A percentile compares a stretch with the other conserved stretches of the same genome.
phyloP scores from a whole-genome alignment of 768 basidiomycete genomes.

The Lactarius trivialis region DNA sequence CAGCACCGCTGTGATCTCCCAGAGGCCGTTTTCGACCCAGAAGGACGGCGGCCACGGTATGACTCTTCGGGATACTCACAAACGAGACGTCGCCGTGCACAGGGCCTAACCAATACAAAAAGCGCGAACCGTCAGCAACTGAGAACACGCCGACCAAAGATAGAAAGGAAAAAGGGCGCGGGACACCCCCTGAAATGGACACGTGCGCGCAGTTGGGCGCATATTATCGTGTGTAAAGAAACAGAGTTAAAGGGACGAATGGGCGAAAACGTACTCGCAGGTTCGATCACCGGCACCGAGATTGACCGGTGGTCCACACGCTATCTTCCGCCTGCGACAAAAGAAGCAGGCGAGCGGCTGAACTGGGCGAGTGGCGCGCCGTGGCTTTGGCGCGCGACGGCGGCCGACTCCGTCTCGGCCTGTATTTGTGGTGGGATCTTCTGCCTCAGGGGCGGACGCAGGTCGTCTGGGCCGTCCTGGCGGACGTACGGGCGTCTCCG shows the following conservation, averaged over 20 bases:
- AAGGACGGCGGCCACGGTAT: conserved; percentile 15
- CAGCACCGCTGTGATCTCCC: conserved; percentile 2
- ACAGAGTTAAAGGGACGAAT: not conserved
- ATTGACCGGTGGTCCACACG: conserved; percentile 10
- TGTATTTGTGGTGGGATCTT: not conserved
- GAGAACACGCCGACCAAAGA: not conserved
- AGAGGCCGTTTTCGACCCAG: conserved; percentile 5
- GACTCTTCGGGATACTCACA: conserved; percentile 22
- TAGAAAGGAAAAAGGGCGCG: not conserved
- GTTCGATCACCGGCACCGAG: conserved; percentile 6
- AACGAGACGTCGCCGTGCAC: conserved; percentile 12
- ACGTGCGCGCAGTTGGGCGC: not conserved
- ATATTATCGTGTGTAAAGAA: not conserved
- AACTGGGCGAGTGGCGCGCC: conserved; percentile 12
- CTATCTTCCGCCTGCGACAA: conserved; percentile 20
- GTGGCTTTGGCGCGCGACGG: conserved; percentile 18
- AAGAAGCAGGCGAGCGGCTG: conserved; percentile 20
- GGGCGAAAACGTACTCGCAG: conserved; percentile 14
- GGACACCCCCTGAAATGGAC: not conserved
- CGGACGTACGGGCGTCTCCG: not conserved
- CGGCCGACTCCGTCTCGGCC: not conserved
- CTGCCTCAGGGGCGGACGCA: not conserved
- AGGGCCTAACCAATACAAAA: conserved; percentile 14
- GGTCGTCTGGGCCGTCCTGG: not conserved
- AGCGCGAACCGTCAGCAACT: not conserved